Evolutionary conservation across 2,329 filamentous ascomycete genomes (phyloP), one percentile per base, ranked within the genome.

Genomic region (Fusarium compactum): DNA sequence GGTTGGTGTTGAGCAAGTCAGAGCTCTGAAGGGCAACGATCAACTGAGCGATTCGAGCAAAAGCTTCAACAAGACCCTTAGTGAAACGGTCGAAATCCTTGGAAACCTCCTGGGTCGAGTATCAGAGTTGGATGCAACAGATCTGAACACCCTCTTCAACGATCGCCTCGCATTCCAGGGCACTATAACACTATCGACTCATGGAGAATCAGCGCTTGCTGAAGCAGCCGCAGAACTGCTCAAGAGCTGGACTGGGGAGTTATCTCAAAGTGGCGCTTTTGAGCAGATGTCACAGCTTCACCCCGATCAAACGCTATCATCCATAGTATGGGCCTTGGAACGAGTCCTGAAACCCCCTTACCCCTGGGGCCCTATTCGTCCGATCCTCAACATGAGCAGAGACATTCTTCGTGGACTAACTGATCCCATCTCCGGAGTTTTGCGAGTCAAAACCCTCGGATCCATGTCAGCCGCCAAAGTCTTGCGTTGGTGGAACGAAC

Each of bases 161-260:
- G 89, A 91, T 61, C 86, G 88, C 22, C 83, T 89, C 44, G 90
- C 90, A 9, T 91, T 93, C 64, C 89, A 91, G 70, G 89, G 92
- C 40, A 86, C 97, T 44, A 89, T 97, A 47, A 91, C 91, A 7
- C 87, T 93, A 20, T 88, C 98, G 9, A 90, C 98, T 59, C 94
- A 94, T 45, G 92, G 93, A 18, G 91, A 97, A 71, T 85, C 92
- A 59, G 87, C 90, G 62, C 90, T 96, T 34, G 94, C 93, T 66
- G 91, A 95, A 77, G 91, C 93, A 18, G 91, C 92, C 2, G 87
- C 95, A 9, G 92, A 94, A 71, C 83, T 98, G 29, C 87, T 98
- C 70, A 97, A 97, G 79, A 89, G 89, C 38, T 88, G 95, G 74
- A 96, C 93, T 38, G 88, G 87, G 11, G 89, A 97, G 78, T 77